Evolutionary conservation across 2,329 filamentous ascomycete species (phyloP).

Genomic region (Verticillium nonalfalfae): DNA sequence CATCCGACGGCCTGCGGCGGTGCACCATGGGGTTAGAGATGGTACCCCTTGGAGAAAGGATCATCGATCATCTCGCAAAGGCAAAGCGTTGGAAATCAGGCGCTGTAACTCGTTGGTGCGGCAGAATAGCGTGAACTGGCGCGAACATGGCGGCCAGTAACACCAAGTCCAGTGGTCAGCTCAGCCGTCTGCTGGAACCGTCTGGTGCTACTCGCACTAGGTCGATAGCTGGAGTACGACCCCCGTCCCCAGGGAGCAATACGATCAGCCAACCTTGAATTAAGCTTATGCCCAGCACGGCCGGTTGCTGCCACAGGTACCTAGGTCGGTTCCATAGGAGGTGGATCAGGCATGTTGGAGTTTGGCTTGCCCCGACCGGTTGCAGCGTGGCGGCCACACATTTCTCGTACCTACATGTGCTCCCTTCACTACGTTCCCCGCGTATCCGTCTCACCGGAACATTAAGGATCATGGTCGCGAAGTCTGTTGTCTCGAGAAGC

Average conservation of each 20-base stretch:
- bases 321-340: too few species aligned
- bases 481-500: not conserved
- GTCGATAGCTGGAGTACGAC: not conserved
- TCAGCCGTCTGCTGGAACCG: not conserved
- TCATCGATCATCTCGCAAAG: not conserved
- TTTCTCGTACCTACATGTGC: not conserved
- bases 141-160: not conserved
- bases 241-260: not conserved
- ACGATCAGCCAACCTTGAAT: not conserved
- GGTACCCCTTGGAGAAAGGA: not conserved
- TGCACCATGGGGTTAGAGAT: not conserved
- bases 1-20: not conserved
- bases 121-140: not conserved
- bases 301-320: not conserved
- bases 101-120: not conserved
- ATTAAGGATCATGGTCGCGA: not conserved
- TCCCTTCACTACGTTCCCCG: not conserved
- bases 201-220: not conserved
- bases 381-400: not conserved
- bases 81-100: not conserved
- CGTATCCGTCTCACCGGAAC: not conserved
- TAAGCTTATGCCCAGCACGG: not conserved
- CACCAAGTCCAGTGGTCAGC: not conserved
- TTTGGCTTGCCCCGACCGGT: not conserved
- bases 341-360: not conserved